Base-by-base conservation (phyloP, 305 asterid species). In the Fraxinus platypoda region DNA sequence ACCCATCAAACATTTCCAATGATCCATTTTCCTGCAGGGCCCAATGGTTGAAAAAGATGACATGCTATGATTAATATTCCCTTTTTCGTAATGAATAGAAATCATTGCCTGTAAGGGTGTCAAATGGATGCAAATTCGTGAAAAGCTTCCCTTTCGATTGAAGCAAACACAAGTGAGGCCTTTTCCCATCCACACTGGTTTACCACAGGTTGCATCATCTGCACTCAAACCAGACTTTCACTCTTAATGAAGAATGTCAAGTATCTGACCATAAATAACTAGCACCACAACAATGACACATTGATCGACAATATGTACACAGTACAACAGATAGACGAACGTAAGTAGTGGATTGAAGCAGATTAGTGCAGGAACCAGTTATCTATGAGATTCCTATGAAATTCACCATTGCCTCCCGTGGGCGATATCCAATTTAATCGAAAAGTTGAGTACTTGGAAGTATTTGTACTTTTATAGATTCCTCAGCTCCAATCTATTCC, bases 101-200 rank as follows among this genome's bases (percentile, higher is more conserved):
- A 74, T 72, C 6, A 49, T 43, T 35, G 54, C 97, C 94, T 94
- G 94, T 59, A 80, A 41, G 46, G 95, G 93, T 62, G 95, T 92
- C 83, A 91, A 84, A 80, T 88, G 91, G 79, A 90, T 80, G 89
- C 90, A 91, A 79, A 90, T 74, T n/a, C 90, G 88, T 25, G 82
- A 84, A 80, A 74, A 71, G 82, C 68, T 84, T 83, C 94, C 95
- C 87, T 89, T 90, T 59, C 89, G 80, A 85, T 89, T 92, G 85
- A 93, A 92, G 91, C 98, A 93, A 86, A 93, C 94, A 86, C 97
- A 93, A 57, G 97, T 88, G 66, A 92, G 84, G 83, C 90, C 84
- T 83, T 87, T 93, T 79, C 94, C 93, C 90, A 87, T 91, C 93
- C 97, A 88, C 79, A 83, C 77, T 9, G 94, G 91, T 26, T 88